Evolutionary conservation across 306 rosid genomes (phyloP), one percentile per base, ranked within the genome.

Genomic region (Citrullus amarus): DNA sequence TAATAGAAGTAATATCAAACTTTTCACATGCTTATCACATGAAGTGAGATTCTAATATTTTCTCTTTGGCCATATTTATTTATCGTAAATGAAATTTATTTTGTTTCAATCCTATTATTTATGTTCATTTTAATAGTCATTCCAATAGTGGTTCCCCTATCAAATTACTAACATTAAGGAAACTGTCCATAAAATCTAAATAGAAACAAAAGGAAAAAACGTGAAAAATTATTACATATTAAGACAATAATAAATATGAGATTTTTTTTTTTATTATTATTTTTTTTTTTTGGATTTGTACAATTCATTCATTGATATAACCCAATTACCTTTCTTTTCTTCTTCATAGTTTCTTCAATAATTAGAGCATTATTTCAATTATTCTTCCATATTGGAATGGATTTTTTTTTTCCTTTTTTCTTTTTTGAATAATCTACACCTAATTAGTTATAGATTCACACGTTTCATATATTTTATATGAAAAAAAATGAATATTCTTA

Each of bases 131-230:
- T 50, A 48, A 14, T 62, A 12, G 54, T 48, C 54, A 48, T 48
- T 48, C 5, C 6, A n/a, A 43, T 20, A 18, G 34, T 43, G 11
- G 75, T 41, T 43, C 10, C 36, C 36, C 51, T 11, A 68, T 38
- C 50, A 43, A 68, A 20, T 43, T 66, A 66, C 73, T 39, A 66
- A 66, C 39, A 17, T 66, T 66, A 66, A 38, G 73, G 73, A 66
- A n/a, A 0, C 28, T 66, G 73, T 66, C 75, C 34, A 71, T n/a
- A 46, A 71, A 46, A 71, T 44, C 18, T 22, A 46, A 71, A 71
- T 48, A 71, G 18, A 71, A 46, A 71, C 56, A 70, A 70, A 70
- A 70, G 57, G 58, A 70, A 70, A 70, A 71, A 71, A 46, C 38
- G 14, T 14, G 7, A 48, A 15, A 13, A 1, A 46, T 46, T 22